Base-by-base conservation (phyloP, 129 eudicot genomes). In the Flaveria brownii region DNA sequence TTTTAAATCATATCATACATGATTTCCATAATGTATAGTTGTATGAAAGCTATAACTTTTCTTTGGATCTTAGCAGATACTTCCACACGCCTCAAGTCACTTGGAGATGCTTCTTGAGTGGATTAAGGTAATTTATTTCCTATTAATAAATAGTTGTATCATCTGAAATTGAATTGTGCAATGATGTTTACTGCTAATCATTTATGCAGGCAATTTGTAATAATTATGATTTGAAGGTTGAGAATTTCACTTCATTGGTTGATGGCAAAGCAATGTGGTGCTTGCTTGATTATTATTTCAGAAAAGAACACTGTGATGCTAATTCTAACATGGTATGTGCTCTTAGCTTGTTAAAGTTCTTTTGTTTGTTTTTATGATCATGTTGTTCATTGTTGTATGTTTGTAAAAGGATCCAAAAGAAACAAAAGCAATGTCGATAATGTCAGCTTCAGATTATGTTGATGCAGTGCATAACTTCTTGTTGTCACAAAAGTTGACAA, bases 211-310 rank as follows among this genome's bases (percentile, higher is more conserved):
- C 92, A 71, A 79, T 91, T 39, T 86, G 99, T 63, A 84, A 70
- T 78, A 81, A 80, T 56, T 91, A 94, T 66, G 88, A 86, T 68
- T 72, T 85, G 39, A 82, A 84, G 85, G 85, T 88, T 52, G 99
- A 86, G 57, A 86, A 68, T 62, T 82, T 89, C 78, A 80, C 90
- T 60, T 87, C 97, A 22, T 81, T 91, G 74, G 78, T 91, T 72
- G 99, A 94, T 77, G 99, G 99, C 68, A 89, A 85, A 86, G 97
- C 96, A 61, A 94, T 94, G 97, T 94, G 99, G 99, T 94, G 99
- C 79, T 80, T 94, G 89, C 85, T 94, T 54, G 99, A 94, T 80
- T 91, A 78, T 80, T 94, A 94, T 83, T 94, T 94, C 64, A 88
- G 86, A 65, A 94, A 83, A 67, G 97, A 89, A 72, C 87, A 87